Percentiles rank a stretch among this genome's conserved stretches.
These are phyloP conservation scores for Bipolaris bicolor DNA, from an alignment of 2,329 filamentous ascomycete genomes.

Conservation along the genomic window DNA sequence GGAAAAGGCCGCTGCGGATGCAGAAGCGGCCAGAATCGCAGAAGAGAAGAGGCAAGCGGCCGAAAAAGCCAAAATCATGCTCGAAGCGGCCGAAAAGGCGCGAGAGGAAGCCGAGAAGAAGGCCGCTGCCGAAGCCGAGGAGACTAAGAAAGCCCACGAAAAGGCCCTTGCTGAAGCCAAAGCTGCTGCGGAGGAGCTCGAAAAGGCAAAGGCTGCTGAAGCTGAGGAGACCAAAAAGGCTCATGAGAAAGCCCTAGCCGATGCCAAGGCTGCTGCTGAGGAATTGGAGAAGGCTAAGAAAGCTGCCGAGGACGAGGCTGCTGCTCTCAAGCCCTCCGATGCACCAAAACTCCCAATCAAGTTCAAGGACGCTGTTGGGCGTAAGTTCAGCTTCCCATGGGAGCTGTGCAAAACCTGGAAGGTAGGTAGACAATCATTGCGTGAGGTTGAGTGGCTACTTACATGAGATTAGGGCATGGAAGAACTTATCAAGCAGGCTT, in stretches of 20 bases:
- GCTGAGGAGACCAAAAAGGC: constrained; percentile 49
- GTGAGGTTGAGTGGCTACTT: constrained; percentile 53
- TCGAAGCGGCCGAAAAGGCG: constrained; percentile 41
- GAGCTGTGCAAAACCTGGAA: constrained; percentile 40
- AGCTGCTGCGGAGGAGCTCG: constrained; percentile 38
- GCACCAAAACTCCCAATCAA: constrained; percentile 52
- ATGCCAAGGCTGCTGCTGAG: constrained; percentile 52
- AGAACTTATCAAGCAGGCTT: constrained; percentile 57
- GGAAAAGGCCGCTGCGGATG: constrained; percentile 57
- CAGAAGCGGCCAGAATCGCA: constrained; percentile 58
- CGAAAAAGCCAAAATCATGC: constrained; percentile 33
- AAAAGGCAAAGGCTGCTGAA: constrained; percentile 40
- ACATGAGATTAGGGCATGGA: constrained; percentile 69
- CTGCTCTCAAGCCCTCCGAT: constrained; percentile 54
- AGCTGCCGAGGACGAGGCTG: constrained; percentile 55
- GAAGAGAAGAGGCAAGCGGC: constrained; percentile 53
- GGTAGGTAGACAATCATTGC: constrained; percentile 48
- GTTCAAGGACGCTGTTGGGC: constrained; percentile 41
- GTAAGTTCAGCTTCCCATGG: constrained; percentile 40
- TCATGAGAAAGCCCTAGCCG: constrained; percentile 55
- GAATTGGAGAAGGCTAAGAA: constrained; percentile 56
- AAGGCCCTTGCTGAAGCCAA: constrained; percentile 54
- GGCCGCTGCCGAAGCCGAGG: constrained; percentile 41
- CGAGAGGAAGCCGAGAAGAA: constrained; percentile 43
- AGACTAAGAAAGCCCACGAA: constrained; percentile 52